Evolutionary conservation across 495 filamentous ascomycete genomes (phyloP).

Genomic region (Penicillium daleae): DNA sequence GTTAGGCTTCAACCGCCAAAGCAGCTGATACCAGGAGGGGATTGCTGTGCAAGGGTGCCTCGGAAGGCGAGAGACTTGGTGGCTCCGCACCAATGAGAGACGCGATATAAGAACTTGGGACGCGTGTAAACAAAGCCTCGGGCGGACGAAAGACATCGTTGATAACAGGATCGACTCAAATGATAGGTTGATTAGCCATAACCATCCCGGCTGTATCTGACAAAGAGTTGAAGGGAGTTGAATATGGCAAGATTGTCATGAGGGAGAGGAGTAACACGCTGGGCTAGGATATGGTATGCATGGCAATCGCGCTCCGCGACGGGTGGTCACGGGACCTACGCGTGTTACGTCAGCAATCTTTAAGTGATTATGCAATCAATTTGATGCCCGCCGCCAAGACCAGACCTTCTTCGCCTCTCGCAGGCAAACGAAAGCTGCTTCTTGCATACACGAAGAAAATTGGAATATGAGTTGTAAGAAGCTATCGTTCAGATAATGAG

Average conservation of each 20-base stretch:
- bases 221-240: constrained; percentile 15
- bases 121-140: constrained; percentile 27
- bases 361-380: constrained; percentile 7
- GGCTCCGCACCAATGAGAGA: constrained; percentile 25
- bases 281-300: constrained; percentile 11
- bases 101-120: constrained; percentile 17
- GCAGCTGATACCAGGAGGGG: constrained; percentile 25
- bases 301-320: constrained; percentile 15
- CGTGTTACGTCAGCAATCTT: background rate
- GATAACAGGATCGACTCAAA: constrained; percentile 17
- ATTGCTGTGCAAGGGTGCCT: constrained; percentile 41
- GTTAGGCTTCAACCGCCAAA: constrained; percentile 42
- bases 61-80: constrained; percentile 34
- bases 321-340: constrained; percentile 26
- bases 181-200: constrained; percentile 7
- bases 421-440: background rate
- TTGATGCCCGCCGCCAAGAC: constrained; percentile 14
- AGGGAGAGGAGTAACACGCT: constrained; percentile 24
- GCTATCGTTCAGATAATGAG: constrained; percentile 32
- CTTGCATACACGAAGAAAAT: background rate
- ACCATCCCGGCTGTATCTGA: background rate
- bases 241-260: constrained; percentile 27
- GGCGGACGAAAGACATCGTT: constrained; percentile 25
- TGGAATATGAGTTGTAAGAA: constrained; percentile 1
- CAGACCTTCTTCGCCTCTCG: constrained; percentile 2